phyloP scores from a whole-genome alignment of 306 rosid genomes.

The Castanea sativa region DNA sequence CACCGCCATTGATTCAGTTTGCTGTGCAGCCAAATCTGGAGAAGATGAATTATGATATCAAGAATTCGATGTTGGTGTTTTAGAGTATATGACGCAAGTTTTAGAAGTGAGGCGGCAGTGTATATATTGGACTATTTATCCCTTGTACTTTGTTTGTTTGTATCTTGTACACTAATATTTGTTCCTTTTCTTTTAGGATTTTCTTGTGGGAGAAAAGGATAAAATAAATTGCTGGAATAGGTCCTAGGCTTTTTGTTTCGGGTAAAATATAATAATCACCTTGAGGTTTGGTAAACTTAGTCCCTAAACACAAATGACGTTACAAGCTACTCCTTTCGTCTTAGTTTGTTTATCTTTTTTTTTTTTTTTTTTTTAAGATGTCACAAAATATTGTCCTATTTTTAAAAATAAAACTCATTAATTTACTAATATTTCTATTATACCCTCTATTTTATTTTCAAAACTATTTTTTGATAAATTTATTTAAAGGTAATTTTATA shows the following conservation, averaged over 20 bases:
- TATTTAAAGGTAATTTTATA: too few species aligned
- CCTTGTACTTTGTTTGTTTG: background rate
- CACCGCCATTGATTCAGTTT: slow-evolving; percentile 82
- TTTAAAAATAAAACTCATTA: too few species aligned
- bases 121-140: background rate
- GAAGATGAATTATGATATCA: slow-evolving; percentile 64
- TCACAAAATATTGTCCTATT: too few species aligned
- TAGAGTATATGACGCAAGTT: slow-evolving; percentile 5
- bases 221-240: background rate
- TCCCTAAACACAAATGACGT: too few species aligned
- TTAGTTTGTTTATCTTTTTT: too few species aligned
- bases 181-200: background rate
- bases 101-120: background rate
- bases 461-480: too few species aligned
- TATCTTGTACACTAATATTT: background rate
- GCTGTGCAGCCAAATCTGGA: slow-evolving; percentile 70
- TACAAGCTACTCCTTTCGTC: too few species aligned
- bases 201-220: background rate
- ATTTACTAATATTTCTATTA: too few species aligned
- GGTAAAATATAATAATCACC: background rate
- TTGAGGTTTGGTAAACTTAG: too few species aligned
- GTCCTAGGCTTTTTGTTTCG: background rate
- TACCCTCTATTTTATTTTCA: too few species aligned
- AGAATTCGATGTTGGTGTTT: slow-evolving; percentile 58
- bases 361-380: too few species aligned